Evolutionary conservation across 305 asterid genomes (phyloP).

Genomic region (Salvia sclarea): DNA sequence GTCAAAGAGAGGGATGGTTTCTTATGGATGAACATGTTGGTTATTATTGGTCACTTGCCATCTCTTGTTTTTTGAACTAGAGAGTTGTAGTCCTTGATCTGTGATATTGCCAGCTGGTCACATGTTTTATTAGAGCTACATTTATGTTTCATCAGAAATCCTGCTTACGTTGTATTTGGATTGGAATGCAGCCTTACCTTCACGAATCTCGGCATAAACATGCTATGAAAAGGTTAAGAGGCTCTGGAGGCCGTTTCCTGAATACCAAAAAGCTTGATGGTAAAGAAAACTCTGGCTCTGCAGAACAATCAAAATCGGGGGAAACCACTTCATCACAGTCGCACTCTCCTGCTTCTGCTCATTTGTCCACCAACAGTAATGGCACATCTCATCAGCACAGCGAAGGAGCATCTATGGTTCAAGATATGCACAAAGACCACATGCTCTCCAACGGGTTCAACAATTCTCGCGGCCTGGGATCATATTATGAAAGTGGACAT

Average conservation of each 20-base stretch:
- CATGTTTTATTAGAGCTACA: background rate
- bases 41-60: constrained; percentile 4
- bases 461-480: constrained; percentile 31
- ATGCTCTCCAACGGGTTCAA: constrained; percentile 38
- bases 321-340: constrained; percentile 38
- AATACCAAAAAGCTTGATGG: constrained; percentile 53
- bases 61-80: background rate
- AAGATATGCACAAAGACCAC: constrained; percentile 36
- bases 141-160: background rate
- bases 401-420: constrained; percentile 25
- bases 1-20: background rate
- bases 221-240: constrained; percentile 80
- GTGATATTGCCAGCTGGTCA: constrained; percentile 2
- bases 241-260: constrained; percentile 81
- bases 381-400: constrained; percentile 29
- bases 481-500: constrained; percentile 37
- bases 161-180: constrained; percentile 1
- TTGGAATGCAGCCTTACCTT: constrained; percentile 65
- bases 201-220: constrained; percentile 81
- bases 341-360: constrained; percentile 50
- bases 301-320: constrained; percentile 39
- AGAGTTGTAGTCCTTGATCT: background rate
- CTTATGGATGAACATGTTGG: constrained; percentile 13
- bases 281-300: constrained; percentile 32
- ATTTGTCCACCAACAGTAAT: constrained; percentile 31